Evolutionary conservation across 768 basidiomycete genomes (phyloP), one percentile per base, ranked within the genome.

Genomic region (Rhodotorula kratochvilovae): DNA sequence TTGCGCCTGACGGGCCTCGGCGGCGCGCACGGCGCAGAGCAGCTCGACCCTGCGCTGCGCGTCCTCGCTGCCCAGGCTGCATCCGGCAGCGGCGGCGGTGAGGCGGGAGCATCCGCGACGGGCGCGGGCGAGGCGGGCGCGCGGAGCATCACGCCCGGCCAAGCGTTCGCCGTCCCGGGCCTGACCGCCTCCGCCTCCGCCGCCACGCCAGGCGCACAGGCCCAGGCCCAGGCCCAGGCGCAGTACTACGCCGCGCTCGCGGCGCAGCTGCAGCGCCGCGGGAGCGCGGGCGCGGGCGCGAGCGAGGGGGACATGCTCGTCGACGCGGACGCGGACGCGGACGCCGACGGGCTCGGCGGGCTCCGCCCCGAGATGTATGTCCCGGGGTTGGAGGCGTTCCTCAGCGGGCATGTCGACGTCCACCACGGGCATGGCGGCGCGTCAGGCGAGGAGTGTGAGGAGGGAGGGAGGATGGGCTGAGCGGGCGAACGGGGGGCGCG

Each of bases 31-130:
- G 33, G 23, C 43, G 53, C 33, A 2, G 23, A 61, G 45, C 48
- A 56, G 25, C 43, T 62, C 53, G 67, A 68, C 53, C 60, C 67
- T 12, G 67, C 67, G 8, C 45, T 68, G 33, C 36, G 45, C 13
- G 60, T 62, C 10, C 67, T 68, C 67, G 67, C 67, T 31, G 66
- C 60, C 17, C 54, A 55, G 54, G 54, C 39, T 39, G 39, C 39
- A 7, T 6, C 27, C 27, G 17, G 50, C 50, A n/a, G 45, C 17
- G 45, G 45, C 45, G 39, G 39, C 39, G 39, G 21, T 46, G 45
- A 5, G 45, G 45, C 45, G 45, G 17, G 4, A 5, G 45, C 21
- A 16, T 16, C 21, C 27, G 50, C 33, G 19, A 3, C 31, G 21
- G 33, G 29, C 54, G 31, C 31, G 15, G 53, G 31, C 13, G n/a